phyloP scores from a whole-genome alignment of 2,329 filamentous ascomycete genomes.

The Arachnomyces sp. region DNA sequence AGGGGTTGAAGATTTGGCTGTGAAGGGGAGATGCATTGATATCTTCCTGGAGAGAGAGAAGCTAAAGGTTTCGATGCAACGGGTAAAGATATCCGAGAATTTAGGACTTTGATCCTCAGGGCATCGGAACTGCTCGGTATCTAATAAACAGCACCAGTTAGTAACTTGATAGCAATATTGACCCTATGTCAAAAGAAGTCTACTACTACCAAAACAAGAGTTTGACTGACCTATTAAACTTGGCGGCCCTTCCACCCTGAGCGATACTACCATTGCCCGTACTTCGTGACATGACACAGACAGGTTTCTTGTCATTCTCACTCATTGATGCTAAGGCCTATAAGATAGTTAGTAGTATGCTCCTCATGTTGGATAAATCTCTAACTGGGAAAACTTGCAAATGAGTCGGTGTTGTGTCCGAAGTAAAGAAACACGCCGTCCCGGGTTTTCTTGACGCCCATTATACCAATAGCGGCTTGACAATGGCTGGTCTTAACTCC shows the following conservation, averaged over 20 bases:
- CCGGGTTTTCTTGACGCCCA: slow-evolving; percentile 76
- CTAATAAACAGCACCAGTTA: no score
- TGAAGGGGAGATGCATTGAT: no score
- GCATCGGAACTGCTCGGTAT: no score
- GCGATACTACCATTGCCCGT: slow-evolving; percentile 42
- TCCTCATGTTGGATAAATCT: background rate
- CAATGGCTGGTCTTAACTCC: slow-evolving; percentile 73
- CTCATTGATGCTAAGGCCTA: slow-evolving; percentile 80
- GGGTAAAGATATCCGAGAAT: no score
- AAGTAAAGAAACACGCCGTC: slow-evolving; percentile 79
- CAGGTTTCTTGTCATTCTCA: slow-evolving; percentile 62
- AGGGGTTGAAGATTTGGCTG: no score
- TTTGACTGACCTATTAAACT: slow-evolving; percentile 18
- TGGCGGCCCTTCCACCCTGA: slow-evolving; percentile 34
- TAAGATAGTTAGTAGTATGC: slow-evolving; percentile 38
- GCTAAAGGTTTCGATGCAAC: no score
- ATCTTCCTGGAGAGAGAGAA: no score
- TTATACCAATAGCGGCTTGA: slow-evolving; percentile 79
- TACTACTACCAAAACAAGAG: background rate
- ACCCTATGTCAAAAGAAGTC: no score
- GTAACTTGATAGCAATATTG: no score
- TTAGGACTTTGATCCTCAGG: no score
- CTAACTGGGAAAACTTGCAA: slow-evolving; percentile 35
- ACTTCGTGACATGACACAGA: slow-evolving; percentile 81
- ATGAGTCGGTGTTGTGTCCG: slow-evolving; percentile 88